Conservation (phyloP, 2,329 filamentous ascomycete species). For the Botrytis byssoidea region DNA sequence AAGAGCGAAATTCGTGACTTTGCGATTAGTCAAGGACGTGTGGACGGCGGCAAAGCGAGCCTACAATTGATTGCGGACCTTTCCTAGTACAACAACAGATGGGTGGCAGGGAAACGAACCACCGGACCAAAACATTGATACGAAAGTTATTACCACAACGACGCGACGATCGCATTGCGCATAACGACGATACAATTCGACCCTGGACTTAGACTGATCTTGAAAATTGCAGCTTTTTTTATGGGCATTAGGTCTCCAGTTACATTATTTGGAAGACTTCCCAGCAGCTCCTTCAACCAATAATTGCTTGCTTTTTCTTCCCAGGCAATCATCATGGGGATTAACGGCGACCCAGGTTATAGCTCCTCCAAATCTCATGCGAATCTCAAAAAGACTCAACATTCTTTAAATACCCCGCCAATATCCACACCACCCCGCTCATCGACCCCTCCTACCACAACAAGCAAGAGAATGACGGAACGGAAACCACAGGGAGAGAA, state of each 20-base stretch:
- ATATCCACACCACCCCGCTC: slow-evolving; percentile 37
- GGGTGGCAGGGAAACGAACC: slow-evolving; percentile 20
- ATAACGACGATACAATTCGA: neutral
- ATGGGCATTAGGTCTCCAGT: neutral
- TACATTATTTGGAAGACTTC: neutral
- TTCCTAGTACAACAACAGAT: neutral
- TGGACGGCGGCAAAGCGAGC: slow-evolving; percentile 10
- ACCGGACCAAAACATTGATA: slow-evolving; percentile 15
- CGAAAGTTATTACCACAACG: slow-evolving; percentile 8
- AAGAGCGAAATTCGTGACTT: neutral
- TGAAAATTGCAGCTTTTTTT: slow-evolving; percentile 8
- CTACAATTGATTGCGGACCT: slow-evolving; percentile 18
- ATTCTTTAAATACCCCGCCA: slow-evolving; percentile 35
- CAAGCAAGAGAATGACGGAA: slow-evolving; percentile 36
- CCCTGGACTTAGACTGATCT: neutral
- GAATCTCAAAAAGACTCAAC: slow-evolving; percentile 31
- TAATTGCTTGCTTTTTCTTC: slow-evolving; percentile 11
- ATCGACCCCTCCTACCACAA: slow-evolving; percentile 35
- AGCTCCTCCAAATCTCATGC: slow-evolving; percentile 30
- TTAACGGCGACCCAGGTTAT: slow-evolving; percentile 30
- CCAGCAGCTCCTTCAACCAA: neutral
- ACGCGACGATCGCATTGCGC: slow-evolving; percentile 21
- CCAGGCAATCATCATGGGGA: slow-evolving; percentile 31
- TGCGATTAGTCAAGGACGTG: neutral
- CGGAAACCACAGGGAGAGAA: slow-evolving; percentile 33